Percentiles rank a stretch among this genome's conserved stretches.
Evolutionary conservation across 495 filamentous ascomycete genomes (phyloP).

Genomic region (Xylaria sp.): DNA sequence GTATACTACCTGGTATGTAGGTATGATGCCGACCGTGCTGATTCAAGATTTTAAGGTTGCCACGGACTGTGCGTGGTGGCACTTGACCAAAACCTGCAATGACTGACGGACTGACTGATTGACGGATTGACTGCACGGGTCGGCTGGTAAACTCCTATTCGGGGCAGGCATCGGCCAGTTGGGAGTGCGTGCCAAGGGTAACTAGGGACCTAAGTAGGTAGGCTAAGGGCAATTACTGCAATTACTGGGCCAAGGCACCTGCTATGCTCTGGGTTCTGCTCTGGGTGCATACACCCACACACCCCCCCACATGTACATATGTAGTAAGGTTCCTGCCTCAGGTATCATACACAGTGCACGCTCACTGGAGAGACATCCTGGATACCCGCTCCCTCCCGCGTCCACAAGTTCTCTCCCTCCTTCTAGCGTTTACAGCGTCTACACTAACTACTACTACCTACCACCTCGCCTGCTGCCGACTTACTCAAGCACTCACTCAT

Average conservation of each 20-base stretch:
- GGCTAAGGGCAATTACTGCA: too few species aligned
- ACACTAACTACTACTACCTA: background rate
- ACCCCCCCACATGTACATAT: background rate
- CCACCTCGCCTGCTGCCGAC: constrained; percentile 1
- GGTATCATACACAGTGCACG: background rate
- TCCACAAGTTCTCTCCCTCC: background rate
- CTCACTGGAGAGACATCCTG: background rate
- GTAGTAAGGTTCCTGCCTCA: constrained; percentile 1
- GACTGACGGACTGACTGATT: too few species aligned
- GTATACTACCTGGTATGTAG: too few species aligned
- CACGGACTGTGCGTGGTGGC: constrained; percentile 1
- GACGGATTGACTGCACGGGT: background rate
- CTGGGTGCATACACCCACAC: background rate
- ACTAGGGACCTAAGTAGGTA: too few species aligned
- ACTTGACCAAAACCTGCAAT: background rate
- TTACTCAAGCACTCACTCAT: background rate
- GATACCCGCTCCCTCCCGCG: constrained; percentile 11
- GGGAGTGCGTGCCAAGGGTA: background rate
- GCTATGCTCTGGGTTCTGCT: too few species aligned
- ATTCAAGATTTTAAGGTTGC: background rate
- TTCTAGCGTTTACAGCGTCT: too few species aligned
- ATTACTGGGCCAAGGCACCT: background rate
- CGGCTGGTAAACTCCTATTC: constrained; percentile 1
- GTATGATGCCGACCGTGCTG: background rate
- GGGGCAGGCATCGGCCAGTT: constrained; percentile 8